Evolutionary conservation across 2,329 filamentous ascomycete species (phyloP), one percentile per base, ranked within the genome.

Genomic region (Hymenoscyphus fraxineus): DNA sequence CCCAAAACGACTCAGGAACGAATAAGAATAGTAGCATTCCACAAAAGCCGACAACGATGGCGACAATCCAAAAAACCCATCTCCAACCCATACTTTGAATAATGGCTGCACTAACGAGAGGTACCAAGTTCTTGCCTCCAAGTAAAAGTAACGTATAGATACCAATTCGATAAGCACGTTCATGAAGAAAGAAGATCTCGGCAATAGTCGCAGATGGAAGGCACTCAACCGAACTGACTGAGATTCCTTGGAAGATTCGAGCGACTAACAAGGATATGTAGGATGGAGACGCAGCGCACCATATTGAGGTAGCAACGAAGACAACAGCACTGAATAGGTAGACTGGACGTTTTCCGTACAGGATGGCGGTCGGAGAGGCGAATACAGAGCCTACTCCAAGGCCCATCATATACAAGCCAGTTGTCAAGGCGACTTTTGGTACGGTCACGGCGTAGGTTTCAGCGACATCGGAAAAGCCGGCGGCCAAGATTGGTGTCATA

Each of bases 1-100:
- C 93, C 94, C 94, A 98, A 70, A 97, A 97, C 0, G 93, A 97
- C 78, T 98, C 94, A 0, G 94, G 94, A 0, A 97, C 91, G 71
- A 97, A 96, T 65, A 97, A 82, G 75, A 96, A 97, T 1, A 98
- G 81, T 2, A 96, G 78, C 22, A 85, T 75, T 44, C 88, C 83
- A 65, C 87, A 88, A 58, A 91, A 84, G 0, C 82, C 91, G 40
- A 93, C 90, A 10, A 96, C 80, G 3, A 97, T 91, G 0, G 93
- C 86, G 57, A 96, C 87, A 63, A 96, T 88, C 88, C 90, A 96
- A 71, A 96, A 96, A 0, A 92, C 90, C 93, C 92, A 96, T 76
- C 92, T 87, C 94, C 94, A 98, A 6, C 85, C 85, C 44, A 93
- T 77, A 1, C 83, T 80, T 67, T 93, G 81, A 54, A 97, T 96